These are phyloP conservation scores for Myotisia sp. DNA, from an alignment of 2,329 filamentous ascomycete genomes.

Conservation along the genomic window DNA sequence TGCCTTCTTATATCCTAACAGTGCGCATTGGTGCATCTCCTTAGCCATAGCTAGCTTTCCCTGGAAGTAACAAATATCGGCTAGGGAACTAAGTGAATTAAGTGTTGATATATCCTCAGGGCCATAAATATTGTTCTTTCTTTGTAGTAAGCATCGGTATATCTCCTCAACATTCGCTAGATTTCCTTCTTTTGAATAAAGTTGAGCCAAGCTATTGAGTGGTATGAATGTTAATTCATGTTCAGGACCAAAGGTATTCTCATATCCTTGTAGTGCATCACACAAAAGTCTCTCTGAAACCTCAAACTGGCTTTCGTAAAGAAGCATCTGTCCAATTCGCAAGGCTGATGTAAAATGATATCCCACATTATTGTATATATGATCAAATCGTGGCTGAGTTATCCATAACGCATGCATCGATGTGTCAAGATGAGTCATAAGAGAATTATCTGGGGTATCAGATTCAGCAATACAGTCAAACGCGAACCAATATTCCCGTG, in stretches of 20 bases:
- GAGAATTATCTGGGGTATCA: not conserved
- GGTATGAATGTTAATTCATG: slow-evolving; percentile 1
- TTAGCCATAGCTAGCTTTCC: slow-evolving; percentile 5
- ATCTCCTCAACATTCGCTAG: slow-evolving; percentile 3
- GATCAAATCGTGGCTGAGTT: too few relatives aligned
- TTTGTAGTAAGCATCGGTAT: not conserved
- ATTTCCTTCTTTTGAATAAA: slow-evolving; percentile 1
- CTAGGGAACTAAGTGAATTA: not conserved
- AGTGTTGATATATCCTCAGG: slow-evolving; percentile 3
- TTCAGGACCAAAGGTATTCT: slow-evolving; percentile 2
- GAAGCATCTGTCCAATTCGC: too few relatives aligned
- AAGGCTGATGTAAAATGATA: too few relatives aligned
- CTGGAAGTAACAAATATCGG: not conserved
- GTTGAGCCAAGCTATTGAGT: not conserved
- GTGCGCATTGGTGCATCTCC: slow-evolving; percentile 1
- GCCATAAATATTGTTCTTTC: slow-evolving; percentile 1
- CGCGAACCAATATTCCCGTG: not conserved
- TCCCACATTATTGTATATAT: too few relatives aligned
- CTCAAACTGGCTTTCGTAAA: too few relatives aligned
- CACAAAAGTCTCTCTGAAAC: too few relatives aligned
- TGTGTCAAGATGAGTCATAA: too few relatives aligned
- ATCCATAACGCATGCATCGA: too few relatives aligned
- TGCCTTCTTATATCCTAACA: not conserved
- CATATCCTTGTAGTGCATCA: not conserved
- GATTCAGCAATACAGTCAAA: slow-evolving; percentile 2